phyloP scores from a whole-genome alignment of 495 filamentous ascomycete genomes.

The Penicillium arizonense region DNA sequence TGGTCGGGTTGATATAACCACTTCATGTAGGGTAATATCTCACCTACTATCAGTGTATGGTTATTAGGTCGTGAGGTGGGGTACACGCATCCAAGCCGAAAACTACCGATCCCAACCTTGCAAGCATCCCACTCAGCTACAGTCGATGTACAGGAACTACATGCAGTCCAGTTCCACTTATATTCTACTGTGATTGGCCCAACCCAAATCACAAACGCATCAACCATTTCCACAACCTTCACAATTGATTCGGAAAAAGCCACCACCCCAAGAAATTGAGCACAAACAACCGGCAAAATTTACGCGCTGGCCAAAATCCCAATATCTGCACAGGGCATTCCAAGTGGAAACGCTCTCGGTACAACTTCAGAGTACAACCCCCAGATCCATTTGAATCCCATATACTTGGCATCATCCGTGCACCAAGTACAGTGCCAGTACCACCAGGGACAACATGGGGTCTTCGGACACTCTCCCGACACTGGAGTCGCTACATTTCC shows the following conservation, averaged over 20 bases:
- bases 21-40: too few species aligned
- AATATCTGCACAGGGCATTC: background rate
- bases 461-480: constrained; percentile 32
- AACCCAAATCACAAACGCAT: constrained; percentile 9
- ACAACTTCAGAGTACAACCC: constrained; percentile 10
- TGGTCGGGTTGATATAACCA: too few species aligned
- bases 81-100: too few species aligned
- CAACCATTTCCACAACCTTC: constrained; percentile 14
- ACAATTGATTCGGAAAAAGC: background rate
- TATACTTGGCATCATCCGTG: constrained; percentile 3
- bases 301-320: background rate
- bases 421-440: too few species aligned
- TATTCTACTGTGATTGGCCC: constrained; percentile 10
- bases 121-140: too few species aligned
- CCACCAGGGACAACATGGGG: constrained; percentile 1
- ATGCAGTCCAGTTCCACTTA: constrained; percentile 1
- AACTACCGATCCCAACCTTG: too few species aligned
- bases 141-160: background rate
- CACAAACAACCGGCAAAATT: background rate
- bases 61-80: too few species aligned
- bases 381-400: background rate
- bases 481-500: constrained; percentile 43
- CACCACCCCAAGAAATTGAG: background rate
- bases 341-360: constrained; percentile 1
- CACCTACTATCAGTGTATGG: too few species aligned